These are phyloP conservation scores for Trypanosoma boissoni DNA, from an alignment of 208 protist genomes.

Conservation along the genomic window DNA sequence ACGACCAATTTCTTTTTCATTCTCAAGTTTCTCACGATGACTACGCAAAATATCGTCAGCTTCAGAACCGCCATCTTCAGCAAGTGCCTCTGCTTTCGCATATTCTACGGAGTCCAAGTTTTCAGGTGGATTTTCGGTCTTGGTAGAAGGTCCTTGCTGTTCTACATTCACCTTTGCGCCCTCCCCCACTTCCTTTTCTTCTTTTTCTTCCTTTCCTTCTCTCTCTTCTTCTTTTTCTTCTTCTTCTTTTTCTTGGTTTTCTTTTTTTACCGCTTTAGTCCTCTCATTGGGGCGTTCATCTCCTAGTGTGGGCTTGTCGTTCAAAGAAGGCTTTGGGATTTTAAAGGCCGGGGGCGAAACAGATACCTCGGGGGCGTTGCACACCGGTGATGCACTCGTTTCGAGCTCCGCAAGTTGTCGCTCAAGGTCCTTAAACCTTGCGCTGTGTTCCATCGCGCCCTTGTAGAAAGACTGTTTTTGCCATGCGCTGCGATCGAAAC, in stretches of 20 bases:
- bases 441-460: constrained; percentile 33
- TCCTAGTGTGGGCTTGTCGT: not conserved
- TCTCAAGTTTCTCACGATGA: constrained; percentile 3
- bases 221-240: constrained; percentile 14
- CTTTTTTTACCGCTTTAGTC: not conserved
- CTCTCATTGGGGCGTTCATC: too few species aligned
- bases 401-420: constrained; percentile 53
- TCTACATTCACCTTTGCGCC: too few species aligned
- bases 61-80: too few species aligned
- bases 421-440: constrained; percentile 40
- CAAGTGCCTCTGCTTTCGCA: not conserved
- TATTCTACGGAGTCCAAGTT: constrained; percentile 11
- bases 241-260: not conserved
- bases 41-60: constrained; percentile 17
- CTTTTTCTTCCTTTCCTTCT: not conserved
- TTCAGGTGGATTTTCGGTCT: constrained; percentile 10
- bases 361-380: not conserved
- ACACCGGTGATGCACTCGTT: constrained; percentile 17
- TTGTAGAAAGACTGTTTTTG: constrained; percentile 42
- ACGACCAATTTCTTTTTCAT: not conserved
- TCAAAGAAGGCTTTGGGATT: too few species aligned
- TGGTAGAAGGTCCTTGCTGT: too few species aligned
- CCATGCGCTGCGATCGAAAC: constrained; percentile 32
- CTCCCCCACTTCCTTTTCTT: not conserved
- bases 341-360: not conserved